Base-by-base conservation (phyloP, 2,329 filamentous ascomycete genomes). In the Calonectria naviculata region DNA sequence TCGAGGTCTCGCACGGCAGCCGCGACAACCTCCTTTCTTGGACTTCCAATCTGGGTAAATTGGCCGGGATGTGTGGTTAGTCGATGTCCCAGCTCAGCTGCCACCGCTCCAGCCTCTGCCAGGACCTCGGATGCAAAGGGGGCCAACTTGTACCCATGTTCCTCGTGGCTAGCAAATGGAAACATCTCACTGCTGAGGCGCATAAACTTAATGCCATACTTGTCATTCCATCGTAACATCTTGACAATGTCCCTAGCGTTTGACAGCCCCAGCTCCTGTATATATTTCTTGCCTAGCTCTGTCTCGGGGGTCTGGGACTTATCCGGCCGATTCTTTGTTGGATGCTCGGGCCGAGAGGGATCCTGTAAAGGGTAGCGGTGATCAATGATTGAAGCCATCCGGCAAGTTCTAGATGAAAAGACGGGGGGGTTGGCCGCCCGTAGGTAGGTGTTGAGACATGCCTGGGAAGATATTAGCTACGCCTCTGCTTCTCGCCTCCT, bases 121-220 rank as follows among this genome's bases (percentile, higher is more conserved):
- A 98, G 86, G 0, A 89, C 91, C 17, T 95, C 92, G 0, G 93
- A 90, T 0, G 95, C 96, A 80, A 98, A 98, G 0, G 94, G 93
- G 0, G 91, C 92, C 15, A 98, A 87, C 75, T 91, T 93, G 82
- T 98, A 98, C 0, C 95, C 96, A 75, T 97, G 93, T 72, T 94
- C 93, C 28, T 90, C 89, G 78, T 98, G 96, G 74, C 94, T 97
- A 2, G 96, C 96, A 81, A 98, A 98, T 0, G 96, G 96, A 74
- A 98, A 98, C 94, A 98, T 98, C 77, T 98, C 96, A 66, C 94
- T 97, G 76, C 94, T 97, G 24, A 98, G 86, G 1, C 96, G 91
- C 90, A 98, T 91, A 81, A 98, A 98, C 76, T 92, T 95, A 83
- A 98, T 98, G 44, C 93, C 92, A 74, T 96, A 98, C 75, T 91